Base-by-base conservation (phyloP, 169 alveolate genomes). In the Plasmodium cynomolgi region DNA sequence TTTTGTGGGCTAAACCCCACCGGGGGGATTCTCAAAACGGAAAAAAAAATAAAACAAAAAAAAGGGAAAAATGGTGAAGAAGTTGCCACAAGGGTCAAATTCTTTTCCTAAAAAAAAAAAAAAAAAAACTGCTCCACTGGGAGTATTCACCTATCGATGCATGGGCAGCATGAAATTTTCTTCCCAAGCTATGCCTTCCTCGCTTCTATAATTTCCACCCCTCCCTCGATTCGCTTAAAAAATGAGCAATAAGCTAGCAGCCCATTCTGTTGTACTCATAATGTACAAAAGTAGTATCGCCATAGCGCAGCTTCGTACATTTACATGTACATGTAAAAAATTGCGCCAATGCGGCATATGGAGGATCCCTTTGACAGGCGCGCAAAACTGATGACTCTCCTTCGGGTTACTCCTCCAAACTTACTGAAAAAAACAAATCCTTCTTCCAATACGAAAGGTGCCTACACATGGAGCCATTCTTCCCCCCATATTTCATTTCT, bases 371-470 rank as follows among this genome's bases (percentile, higher is more conserved):
- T 50, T 68, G 77, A 68, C n/a, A 9, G 41, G 41, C 77, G 29
- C 15, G 41, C 31, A 34, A 20, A 81, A 41, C n/a, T 26, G 39
- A 13, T 81, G 75, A 34, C 77, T 20, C 77, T n/a, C 77, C n/a
- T 2, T 20, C 6, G 17, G 20, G 77, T 68, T 34, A 41, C 9
- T 50, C 71, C 71, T 56, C 44, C 81, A 58, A 15, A 26, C 47
- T 54, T 8, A 86, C 81, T 26, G 93, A 75, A 86, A 86, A 86
- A 33, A 75, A 77, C 47, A 86, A 54, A 34, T 77, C 34, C 81
- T 58, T 58, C 41, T 79, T 50, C 81, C 79, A 86, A 86, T 86
- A 33, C 20, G 26, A 23, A n/a, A 86, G 54, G 50, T 86, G 81
- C 68, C 41, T 86, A 75, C 68, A 26, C 81, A 75, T 86, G 47